A percentile compares a stretch with the other conserved stretches of the same genome.
These are phyloP conservation scores for Phialocephala sp. DNA, from an alignment of 2,329 filamentous ascomycete genomes.

Conservation along the genomic window DNA sequence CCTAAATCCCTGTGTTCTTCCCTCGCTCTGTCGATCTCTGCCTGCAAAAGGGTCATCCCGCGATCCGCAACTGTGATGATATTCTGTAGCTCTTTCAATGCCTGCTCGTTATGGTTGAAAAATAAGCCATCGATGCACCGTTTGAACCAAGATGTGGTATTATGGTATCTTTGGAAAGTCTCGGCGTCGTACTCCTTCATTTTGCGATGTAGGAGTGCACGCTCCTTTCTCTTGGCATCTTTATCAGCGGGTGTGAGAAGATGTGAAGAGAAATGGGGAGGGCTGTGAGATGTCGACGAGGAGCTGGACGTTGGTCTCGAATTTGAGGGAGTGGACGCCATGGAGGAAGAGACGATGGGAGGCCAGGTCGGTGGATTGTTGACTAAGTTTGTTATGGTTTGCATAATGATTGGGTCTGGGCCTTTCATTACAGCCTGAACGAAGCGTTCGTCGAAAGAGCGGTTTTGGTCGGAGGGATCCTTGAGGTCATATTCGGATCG, in stretches of 20 bases:
- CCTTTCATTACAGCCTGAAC: conserved; percentile 39
- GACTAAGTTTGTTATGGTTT: background rate
- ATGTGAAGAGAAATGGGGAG: background rate
- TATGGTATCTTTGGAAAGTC: conserved; percentile 38
- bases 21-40: conserved; percentile 30
- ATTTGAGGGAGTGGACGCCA: background rate
- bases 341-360: background rate
- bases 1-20: conserved; percentile 3
- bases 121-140: conserved; percentile 42
- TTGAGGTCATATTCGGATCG: conserved; percentile 38
- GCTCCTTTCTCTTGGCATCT: background rate
- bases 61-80: conserved; percentile 42
- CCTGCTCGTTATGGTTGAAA: conserved; percentile 42
- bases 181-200: conserved; percentile 39
- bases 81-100: conserved; percentile 40
- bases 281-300: background rate
- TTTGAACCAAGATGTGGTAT: conserved; percentile 41
- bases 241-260: background rate
- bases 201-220: background rate
- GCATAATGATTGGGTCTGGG: conserved; percentile 13
- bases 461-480: conserved; percentile 34
- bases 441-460: conserved; percentile 43
- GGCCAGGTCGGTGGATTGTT: background rate
- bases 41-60: conserved; percentile 38
- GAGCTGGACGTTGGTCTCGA: background rate